Evolutionary conservation across 805 yeast species (phyloP).

Genomic region (Scheffersomyces amazonensis): DNA sequence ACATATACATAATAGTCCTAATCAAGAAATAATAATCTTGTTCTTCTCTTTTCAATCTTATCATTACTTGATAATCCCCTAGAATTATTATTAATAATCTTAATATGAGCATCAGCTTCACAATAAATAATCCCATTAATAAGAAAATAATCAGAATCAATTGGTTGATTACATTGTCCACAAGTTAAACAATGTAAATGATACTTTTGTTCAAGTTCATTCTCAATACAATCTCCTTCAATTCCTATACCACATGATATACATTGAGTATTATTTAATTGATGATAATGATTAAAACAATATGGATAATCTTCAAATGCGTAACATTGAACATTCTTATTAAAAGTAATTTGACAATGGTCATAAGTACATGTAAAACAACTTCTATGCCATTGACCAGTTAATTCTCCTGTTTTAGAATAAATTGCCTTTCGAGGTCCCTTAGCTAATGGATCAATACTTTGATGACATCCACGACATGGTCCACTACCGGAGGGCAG

Average conservation of each 20-base stretch:
- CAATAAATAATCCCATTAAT: conserved; percentile 50
- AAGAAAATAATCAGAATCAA: conserved; percentile 54
- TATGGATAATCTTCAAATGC: conserved; percentile 77
- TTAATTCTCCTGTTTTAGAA: conserved; percentile 78
- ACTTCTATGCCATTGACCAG: conserved; percentile 91
- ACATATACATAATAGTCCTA: conserved; percentile 4
- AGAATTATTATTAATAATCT: background rate
- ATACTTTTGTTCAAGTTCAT: conserved; percentile 66
- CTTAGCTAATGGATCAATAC: conserved; percentile 41
- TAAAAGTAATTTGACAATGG: conserved; percentile 56
- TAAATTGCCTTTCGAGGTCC: conserved; percentile 60
- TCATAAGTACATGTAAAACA: conserved; percentile 70
- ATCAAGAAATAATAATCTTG: conserved; percentile 37
- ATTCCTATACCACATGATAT: conserved; percentile 68
- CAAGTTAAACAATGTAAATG: conserved; percentile 76
- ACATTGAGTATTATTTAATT: conserved; percentile 73
- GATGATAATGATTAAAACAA: conserved; percentile 77
- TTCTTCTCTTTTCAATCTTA: conserved; percentile 42
- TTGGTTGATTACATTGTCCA: conserved; percentile 49
- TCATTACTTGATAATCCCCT: conserved; percentile 24
- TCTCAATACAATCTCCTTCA: conserved; percentile 88
- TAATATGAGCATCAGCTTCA: conserved; percentile 39
- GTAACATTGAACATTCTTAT: conserved; percentile 65
- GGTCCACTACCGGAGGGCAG: conserved; percentile 70
- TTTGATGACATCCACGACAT: conserved; percentile 68